These are phyloP conservation scores for Astrothelium subdiscretum DNA, from an alignment of 495 filamentous ascomycete genomes.

Conservation along the genomic window DNA sequence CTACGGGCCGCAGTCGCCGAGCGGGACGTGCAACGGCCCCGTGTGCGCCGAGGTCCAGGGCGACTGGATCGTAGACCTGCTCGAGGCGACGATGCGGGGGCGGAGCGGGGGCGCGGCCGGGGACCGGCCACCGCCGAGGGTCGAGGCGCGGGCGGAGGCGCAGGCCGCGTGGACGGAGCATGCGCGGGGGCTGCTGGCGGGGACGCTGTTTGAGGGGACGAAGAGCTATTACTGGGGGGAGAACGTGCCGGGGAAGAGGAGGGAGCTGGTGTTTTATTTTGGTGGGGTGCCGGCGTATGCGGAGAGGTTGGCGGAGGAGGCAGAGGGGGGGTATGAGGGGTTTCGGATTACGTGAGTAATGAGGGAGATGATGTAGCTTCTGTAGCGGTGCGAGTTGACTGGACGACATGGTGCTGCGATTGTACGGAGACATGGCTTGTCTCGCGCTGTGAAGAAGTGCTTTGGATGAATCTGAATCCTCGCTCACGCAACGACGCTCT, in stretches of 20 bases:
- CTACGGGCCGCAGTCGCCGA: constrained; percentile 39
- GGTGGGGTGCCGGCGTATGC: constrained; percentile 14
- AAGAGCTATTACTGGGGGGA: constrained; percentile 7
- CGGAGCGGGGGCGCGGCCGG: constrained; percentile 25
- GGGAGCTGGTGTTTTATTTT: constrained; percentile 14
- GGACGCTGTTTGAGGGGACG: neutral
- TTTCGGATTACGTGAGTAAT: neutral
- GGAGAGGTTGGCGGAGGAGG: constrained; percentile 2
- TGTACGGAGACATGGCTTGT: too few relatives aligned
- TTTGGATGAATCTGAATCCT: too few relatives aligned
- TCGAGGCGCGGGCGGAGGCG: constrained; percentile 31
- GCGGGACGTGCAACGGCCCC: constrained; percentile 41
- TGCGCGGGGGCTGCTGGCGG: neutral
- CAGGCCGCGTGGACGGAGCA: constrained; percentile 29
- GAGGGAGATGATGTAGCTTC: neutral
- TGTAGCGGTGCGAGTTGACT: too few relatives aligned
- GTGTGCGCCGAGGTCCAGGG: constrained; percentile 40
- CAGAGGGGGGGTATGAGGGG: constrained; percentile 2
- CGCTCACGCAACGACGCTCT: neutral
- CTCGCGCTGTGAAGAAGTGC: too few relatives aligned
- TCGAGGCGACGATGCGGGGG: constrained; percentile 32
- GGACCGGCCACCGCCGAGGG: too few relatives aligned
- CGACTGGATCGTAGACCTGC: constrained; percentile 39
- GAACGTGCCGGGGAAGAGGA: constrained; percentile 18
- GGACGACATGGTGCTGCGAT: too few relatives aligned